These are phyloP conservation scores for Magnaporthiopsis poae DNA, from an alignment of 2,329 filamentous ascomycete species.

Conservation along the genomic window DNA sequence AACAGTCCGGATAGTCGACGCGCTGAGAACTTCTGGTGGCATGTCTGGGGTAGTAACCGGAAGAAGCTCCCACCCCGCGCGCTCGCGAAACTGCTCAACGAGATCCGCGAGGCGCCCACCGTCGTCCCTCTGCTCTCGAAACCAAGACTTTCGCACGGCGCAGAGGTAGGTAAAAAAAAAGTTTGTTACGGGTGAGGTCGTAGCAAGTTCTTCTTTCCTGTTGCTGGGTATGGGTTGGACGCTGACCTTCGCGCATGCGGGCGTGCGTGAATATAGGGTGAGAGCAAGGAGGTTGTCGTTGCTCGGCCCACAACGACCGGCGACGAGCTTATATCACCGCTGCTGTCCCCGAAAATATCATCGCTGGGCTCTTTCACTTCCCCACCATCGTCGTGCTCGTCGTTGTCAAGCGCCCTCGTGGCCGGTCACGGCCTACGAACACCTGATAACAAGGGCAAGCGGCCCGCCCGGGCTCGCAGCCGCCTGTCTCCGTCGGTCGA, in stretches of 20 bases:
- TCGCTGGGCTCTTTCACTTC: neutral
- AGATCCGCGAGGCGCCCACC: slow-evolving; percentile 43
- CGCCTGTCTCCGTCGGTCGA: slow-evolving; percentile 1
- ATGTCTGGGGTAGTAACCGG: slow-evolving; percentile 52
- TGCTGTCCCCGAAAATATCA: neutral
- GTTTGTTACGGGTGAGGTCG: neutral
- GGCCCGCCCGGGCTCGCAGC: neutral
- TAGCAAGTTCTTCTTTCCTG: neutral
- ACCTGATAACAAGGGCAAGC: neutral
- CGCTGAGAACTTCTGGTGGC: slow-evolving; percentile 55
- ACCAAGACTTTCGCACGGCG: neutral
- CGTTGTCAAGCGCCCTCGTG: neutral
- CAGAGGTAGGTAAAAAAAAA: neutral
- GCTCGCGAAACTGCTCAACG: slow-evolving; percentile 45
- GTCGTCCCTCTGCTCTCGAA: slow-evolving; percentile 41
- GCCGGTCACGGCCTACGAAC: neutral
- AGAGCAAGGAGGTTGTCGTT: neutral
- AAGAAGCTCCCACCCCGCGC: slow-evolving; percentile 41
- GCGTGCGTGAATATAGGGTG: neutral
- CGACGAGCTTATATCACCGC: neutral
- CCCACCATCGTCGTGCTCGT: neutral
- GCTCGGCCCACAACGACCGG: too few species aligned
- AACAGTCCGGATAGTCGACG: neutral
- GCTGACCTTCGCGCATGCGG: neutral
- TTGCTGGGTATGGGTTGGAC: neutral